Base-by-base conservation (phyloP, 805 yeast species). In the Wickerhamomyces ciferrii region DNA sequence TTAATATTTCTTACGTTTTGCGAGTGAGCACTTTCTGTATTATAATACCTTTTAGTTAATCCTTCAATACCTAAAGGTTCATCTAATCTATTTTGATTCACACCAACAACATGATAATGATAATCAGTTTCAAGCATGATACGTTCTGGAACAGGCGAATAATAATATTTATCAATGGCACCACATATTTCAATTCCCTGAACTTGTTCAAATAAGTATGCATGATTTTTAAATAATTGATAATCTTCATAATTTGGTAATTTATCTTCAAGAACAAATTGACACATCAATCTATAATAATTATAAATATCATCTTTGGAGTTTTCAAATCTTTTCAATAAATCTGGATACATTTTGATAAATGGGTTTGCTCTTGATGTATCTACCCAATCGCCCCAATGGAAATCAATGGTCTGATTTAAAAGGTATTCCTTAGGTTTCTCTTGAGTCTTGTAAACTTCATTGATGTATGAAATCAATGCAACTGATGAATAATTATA, bases 381-480 rank as follows among this genome's bases (percentile, higher is more conserved):
- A 43, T 62, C 65, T 15, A 53, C 52, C 66, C 67, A 62, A 41
- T 60, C 68, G 38, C 59, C 62, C 72, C 69, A 67, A 54, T 66
- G 61, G 49, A 56, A 54, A 11, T 48, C 47, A 9, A 55, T 36
- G 20, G 44, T 47, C 40, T 58, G 39, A 2, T 43, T 8, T 13
- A 19, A 4, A 11, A 57, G 15, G 25, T 45, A 53, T 1, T 20
- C 20, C 14, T 54, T 53, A n/a, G 61, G 62, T 2, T 25, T 19
- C 32, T n/a, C n/a, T n/a, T 58, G 50, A 4, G 27, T 25, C n/a
- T 32, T 19, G 35, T 50, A 53, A 18, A 52, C 45, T 15, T 43
- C n/a, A 24, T 36, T 37, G 3, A 37, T 43, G 10, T n/a, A 39
- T n/a, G 23, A 11, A 4, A n/a, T 14, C n/a, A 11, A 18, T 3